Evolutionary conservation across 1,284 basidiomycete genomes (phyloP).

Genomic region (Trichosporon faecale): DNA sequence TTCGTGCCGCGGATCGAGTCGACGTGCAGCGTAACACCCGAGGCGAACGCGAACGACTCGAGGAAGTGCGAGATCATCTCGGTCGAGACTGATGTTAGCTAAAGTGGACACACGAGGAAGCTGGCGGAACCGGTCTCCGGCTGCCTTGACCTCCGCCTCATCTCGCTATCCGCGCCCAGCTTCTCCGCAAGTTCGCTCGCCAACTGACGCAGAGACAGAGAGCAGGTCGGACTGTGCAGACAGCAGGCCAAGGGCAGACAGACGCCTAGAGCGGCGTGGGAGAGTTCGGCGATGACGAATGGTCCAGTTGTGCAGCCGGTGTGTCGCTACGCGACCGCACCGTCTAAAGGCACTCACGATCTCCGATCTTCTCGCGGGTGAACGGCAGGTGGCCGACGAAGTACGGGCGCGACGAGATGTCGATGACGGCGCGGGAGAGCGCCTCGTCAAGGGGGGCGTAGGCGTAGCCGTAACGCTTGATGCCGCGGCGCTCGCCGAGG

Average conservation of each 20-base stretch:
- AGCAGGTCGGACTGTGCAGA: too few relatives aligned
- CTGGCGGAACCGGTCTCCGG: background rate
- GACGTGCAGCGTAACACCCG: slow-evolving; percentile 63
- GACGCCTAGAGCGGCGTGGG: too few relatives aligned
- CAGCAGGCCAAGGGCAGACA: too few relatives aligned
- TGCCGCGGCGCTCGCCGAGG: slow-evolving; percentile 89
- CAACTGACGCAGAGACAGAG: too few relatives aligned
- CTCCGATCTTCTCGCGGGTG: slow-evolving; percentile 94
- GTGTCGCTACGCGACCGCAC: background rate
- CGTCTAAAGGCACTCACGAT: slow-evolving; percentile 57
- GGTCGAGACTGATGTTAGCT: slow-evolving; percentile 61
- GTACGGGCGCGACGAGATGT: slow-evolving; percentile 95
- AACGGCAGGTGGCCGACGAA: slow-evolving; percentile 88
- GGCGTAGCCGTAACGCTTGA: slow-evolving; percentile 91
- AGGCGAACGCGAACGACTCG: slow-evolving; percentile 52
- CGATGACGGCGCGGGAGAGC: slow-evolving; percentile 89
- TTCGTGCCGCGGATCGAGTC: slow-evolving; percentile 93
- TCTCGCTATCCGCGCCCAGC: too few relatives aligned
- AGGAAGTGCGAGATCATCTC: slow-evolving; percentile 75
- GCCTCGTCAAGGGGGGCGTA: slow-evolving; percentile 98
- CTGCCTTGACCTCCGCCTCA: too few relatives aligned
- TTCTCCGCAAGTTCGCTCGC: too few relatives aligned
- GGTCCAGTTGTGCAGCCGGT: too few relatives aligned
- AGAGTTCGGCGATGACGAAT: too few relatives aligned
- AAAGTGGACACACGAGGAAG: background rate